A percentile compares a stretch with the other conserved stretches of the same genome.
Conservation (phyloP, 2,329 filamentous ascomycete species). For the Botrytis fabae region DNA sequence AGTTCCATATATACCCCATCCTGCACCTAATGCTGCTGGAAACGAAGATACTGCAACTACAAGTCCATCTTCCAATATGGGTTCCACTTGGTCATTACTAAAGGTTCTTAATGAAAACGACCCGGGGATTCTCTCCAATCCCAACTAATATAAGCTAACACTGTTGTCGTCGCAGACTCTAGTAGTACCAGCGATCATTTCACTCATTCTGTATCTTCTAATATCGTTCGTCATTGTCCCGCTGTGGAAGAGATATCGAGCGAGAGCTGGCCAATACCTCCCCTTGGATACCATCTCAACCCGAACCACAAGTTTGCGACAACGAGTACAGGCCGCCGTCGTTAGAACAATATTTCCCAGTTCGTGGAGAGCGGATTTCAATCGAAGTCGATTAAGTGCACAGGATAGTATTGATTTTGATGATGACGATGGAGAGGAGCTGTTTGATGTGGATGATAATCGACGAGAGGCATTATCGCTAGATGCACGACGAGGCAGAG, state of each 20-base stretch:
- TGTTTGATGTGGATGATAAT: slow-evolving; percentile 56
- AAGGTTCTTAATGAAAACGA: slow-evolving; percentile 32
- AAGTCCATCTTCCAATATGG: slow-evolving; percentile 31
- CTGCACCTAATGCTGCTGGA: slow-evolving; percentile 36
- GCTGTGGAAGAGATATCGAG: slow-evolving; percentile 67
- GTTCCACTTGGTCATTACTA: slow-evolving; percentile 36
- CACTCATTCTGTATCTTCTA: slow-evolving; percentile 66
- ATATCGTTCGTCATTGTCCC: slow-evolving; percentile 66
- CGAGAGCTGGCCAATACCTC: slow-evolving; percentile 72
- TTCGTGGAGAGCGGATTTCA: slow-evolving; percentile 50
- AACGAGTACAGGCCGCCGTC: slow-evolving; percentile 49
- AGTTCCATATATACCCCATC: slow-evolving; percentile 33
- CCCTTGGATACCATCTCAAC: slow-evolving; percentile 64
- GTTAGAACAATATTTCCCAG: slow-evolving; percentile 48
- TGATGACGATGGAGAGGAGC: slow-evolving; percentile 69
- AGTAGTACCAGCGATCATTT: slow-evolving; percentile 68
- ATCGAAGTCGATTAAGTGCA: slow-evolving; percentile 44
- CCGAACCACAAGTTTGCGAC: slow-evolving; percentile 55
- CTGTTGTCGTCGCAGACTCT: slow-evolving; percentile 56
- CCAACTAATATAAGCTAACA: slow-evolving; percentile 9
- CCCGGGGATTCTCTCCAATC: not conserved
- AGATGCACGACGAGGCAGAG: slow-evolving; percentile 42
- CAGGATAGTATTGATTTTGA: slow-evolving; percentile 55
- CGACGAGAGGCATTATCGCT: slow-evolving; percentile 46
- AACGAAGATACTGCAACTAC: slow-evolving; percentile 34